phyloP scores from a whole-genome alignment of 306 rosid species.

The Cicer cuneatum region DNA sequence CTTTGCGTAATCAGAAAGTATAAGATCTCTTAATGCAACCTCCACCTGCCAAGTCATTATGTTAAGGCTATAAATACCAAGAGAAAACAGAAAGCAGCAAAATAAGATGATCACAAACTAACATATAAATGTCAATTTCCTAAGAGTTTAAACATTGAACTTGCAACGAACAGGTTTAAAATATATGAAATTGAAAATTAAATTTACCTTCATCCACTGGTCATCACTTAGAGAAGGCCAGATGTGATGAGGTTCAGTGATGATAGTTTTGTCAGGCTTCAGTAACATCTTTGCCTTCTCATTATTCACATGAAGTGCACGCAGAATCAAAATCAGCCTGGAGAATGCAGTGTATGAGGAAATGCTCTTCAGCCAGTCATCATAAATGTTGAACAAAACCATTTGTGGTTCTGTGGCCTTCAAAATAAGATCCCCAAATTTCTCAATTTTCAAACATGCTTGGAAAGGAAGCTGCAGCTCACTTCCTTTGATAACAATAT shows the following conservation, averaged over 20 bases:
- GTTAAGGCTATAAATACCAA: conserved; percentile 26
- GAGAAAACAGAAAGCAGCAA: conserved; percentile 12
- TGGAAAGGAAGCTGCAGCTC: conserved; percentile 99
- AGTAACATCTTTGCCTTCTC: conserved; percentile 98
- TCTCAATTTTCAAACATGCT: conserved; percentile 97
- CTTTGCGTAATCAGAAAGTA: conserved; percentile 97
- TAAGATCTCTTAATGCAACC: conserved; percentile 98
- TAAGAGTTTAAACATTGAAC: neutral
- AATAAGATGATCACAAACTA: neutral
- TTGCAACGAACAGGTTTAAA: neutral
- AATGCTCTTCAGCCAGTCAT: conserved; percentile 98
- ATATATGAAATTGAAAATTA: neutral
- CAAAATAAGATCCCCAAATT: conserved; percentile 96
- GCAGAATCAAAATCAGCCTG: conserved; percentile 86
- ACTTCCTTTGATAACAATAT: conserved; percentile 98
- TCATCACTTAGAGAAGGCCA: conserved; percentile 99
- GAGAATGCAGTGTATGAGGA: conserved; percentile 99
- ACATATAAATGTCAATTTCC: neutral
- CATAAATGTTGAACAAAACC: conserved; percentile 98
- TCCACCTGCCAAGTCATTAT: conserved; percentile 73
- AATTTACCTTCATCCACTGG: conserved; percentile 97
- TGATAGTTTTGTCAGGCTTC: conserved; percentile 92
- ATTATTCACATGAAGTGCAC: conserved; percentile 97
- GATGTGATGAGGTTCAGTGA: conserved; percentile 97
- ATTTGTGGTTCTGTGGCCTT: conserved; percentile 99